Base-by-base conservation (phyloP, 495 filamentous ascomycete genomes). In the Clavariopsis aquatica region DNA sequence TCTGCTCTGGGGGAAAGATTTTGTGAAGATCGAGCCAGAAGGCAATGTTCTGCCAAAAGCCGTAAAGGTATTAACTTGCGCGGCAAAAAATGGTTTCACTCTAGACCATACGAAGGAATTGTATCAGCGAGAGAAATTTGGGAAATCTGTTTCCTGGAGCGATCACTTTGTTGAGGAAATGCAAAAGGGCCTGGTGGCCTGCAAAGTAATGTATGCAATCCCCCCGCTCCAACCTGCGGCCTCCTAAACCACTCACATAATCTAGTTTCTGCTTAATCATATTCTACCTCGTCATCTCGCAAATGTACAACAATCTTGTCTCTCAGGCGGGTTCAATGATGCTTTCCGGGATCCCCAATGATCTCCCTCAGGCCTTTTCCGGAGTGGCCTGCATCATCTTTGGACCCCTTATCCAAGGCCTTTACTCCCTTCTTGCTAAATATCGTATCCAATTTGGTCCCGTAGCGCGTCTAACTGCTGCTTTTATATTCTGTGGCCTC, bases 281-380 rank as follows among this genome's bases (percentile, higher is more conserved):
- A 9, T 87, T 87, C 66, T 81, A 83, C 67, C 57, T 52, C 13
- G 22, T 78, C 82, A 65, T 83, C 82, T 67, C 84, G 1, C 52
- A 76, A 64, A 76, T 69, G 15, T 69, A 76, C 47, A 81, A 75
- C 54, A 83, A 84, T 49, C 34, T 83, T 36, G 78, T 84, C 64
- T 83, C 83, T 0, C 84, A 84, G 69, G 82, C 82, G 15, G 79
- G 75, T 7, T 75, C 80, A 24, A 84, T 83, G 79, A 64, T 76
- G 27, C 76, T 76, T 22, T 66, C 77, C 57, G 78, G 77, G 22
- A 68, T 84, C n/a, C 79, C 81, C 12, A 84, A 82, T 65, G 81
- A 84, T 71, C 73, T 80, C 53, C 73, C 82, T 34, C 62, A 74
- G 53, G 68, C n/a, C 69, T 78, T 19, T 75, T 77, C 49, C 63